These are phyloP conservation scores for Acacia concinna DNA, from an alignment of 331 rosid genomes.

Conservation along the genomic window DNA sequence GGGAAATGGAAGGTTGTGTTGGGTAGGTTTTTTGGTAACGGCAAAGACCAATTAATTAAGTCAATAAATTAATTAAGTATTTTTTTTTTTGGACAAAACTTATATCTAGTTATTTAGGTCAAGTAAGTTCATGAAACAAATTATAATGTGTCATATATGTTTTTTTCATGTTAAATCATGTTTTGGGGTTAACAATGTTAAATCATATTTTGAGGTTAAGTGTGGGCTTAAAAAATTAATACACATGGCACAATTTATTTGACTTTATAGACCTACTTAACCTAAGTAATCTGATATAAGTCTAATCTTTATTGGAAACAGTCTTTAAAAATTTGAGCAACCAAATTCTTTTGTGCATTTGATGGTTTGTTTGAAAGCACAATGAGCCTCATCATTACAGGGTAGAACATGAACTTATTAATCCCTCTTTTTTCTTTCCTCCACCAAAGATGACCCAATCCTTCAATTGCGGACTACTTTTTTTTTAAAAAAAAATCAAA, in stretches of 20 bases:
- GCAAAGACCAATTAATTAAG: not conserved
- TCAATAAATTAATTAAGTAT: not conserved
- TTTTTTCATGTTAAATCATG: too few relatives aligned
- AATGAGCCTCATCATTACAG: conserved; percentile 24
- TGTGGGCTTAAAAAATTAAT: too few relatives aligned
- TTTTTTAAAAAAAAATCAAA: not conserved
- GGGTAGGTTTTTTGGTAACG: conserved; percentile 10
- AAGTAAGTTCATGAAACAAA: too few relatives aligned
- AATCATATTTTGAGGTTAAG: too few relatives aligned
- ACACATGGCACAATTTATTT: too few relatives aligned
- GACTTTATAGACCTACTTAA: too few relatives aligned
- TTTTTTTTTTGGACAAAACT: too few relatives aligned
- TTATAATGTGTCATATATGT: too few relatives aligned
- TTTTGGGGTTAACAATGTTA: too few relatives aligned
- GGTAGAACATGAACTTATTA: conserved; percentile 15
- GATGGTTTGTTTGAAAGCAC: conserved; percentile 26
- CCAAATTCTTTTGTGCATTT: not conserved
- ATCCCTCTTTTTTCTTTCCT: conserved; percentile 15
- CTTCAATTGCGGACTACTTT: conserved; percentile 41
- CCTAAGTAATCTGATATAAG: too few relatives aligned
- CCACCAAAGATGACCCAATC: conserved; percentile 32
- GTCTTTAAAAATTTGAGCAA: not conserved
- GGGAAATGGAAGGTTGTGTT: conserved; percentile 10
- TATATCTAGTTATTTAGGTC: too few relatives aligned
- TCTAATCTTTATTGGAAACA: too few relatives aligned